Conservation (phyloP, 805 yeast genomes). For the Metschnikowia continentalis region DNA sequence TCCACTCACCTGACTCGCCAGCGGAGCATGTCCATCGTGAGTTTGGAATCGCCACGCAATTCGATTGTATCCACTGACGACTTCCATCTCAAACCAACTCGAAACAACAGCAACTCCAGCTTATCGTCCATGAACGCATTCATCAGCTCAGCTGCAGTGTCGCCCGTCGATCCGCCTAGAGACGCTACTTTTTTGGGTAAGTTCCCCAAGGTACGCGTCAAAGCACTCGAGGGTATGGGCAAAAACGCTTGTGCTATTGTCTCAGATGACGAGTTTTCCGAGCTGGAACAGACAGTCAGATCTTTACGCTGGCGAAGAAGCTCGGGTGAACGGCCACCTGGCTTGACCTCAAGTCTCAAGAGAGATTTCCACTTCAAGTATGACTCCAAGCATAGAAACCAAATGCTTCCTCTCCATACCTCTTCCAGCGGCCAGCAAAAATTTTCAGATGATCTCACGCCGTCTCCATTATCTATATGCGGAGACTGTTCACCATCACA, state of each 20-base stretch:
- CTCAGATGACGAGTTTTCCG: slow-evolving; percentile 36
- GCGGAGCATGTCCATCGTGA: slow-evolving; percentile 34
- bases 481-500: slow-evolving; percentile 7
- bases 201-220: slow-evolving; percentile 2
- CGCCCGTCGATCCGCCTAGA: slow-evolving; percentile 9
- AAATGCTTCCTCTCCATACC: background rate
- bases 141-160: slow-evolving; percentile 7
- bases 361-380: slow-evolving; percentile 18
- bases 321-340: slow-evolving; percentile 15
- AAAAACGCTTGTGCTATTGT: slow-evolving; percentile 21
- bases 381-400: slow-evolving; percentile 9
- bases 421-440: background rate
- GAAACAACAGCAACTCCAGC: slow-evolving; percentile 32
- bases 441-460: slow-evolving; percentile 18
- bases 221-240: slow-evolving; percentile 2
- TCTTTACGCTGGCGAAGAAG: slow-evolving; percentile 14
- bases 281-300: slow-evolving; percentile 20
- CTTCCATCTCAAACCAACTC: slow-evolving; percentile 21
- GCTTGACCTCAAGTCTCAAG: slow-evolving; percentile 13
- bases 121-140: slow-evolving; percentile 15
- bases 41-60: slow-evolving; percentile 39
- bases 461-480: slow-evolving; percentile 25
- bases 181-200: slow-evolving; percentile 5
- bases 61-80: slow-evolving; percentile 40
- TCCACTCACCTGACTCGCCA: slow-evolving; percentile 25